phyloP scores from a whole-genome alignment of 2,329 filamentous ascomycete species.

The Akanthomyces muscarius region DNA sequence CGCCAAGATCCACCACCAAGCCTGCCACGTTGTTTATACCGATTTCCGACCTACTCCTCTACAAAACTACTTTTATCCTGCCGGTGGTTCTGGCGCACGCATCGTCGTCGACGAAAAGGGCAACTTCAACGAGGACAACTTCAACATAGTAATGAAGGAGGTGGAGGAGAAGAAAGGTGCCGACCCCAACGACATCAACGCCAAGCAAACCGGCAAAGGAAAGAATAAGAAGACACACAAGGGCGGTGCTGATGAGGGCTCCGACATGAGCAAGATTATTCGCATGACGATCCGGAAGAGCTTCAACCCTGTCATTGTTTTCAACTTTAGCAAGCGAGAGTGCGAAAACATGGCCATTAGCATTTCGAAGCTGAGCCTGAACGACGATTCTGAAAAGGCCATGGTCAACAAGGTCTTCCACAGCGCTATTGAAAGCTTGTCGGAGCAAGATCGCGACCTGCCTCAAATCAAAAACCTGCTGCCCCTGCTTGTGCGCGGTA shows the following conservation, averaged over 20 bases:
- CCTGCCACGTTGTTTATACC: constrained; percentile 98
- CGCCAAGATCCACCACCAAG: constrained; percentile 93
- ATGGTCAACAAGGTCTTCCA: constrained; percentile 94
- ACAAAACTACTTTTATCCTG: constrained; percentile 96
- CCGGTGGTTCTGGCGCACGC: constrained; percentile 87
- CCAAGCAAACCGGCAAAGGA: constrained; percentile 78
- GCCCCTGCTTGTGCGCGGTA: constrained; percentile 82
- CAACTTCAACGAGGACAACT: constrained; percentile 93
- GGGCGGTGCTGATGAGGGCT: constrained; percentile 68
- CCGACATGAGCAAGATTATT: constrained; percentile 95
- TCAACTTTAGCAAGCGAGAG: constrained; percentile 98
- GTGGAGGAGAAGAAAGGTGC: constrained; percentile 85
- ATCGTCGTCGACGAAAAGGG: constrained; percentile 96
- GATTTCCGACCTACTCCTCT: constrained; percentile 95
- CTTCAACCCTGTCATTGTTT: constrained; percentile 97
- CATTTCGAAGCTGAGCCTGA: constrained; percentile 85
- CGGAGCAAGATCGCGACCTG: constrained; percentile 82
- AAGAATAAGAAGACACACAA: constrained; percentile 92
- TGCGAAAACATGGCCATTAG: constrained; percentile 87
- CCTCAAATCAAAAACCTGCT: constrained; percentile 90
- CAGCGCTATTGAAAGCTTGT: constrained; percentile 87
- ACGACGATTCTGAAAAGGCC: constrained; percentile 90
- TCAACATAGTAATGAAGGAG: constrained; percentile 89
- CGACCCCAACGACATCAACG: constrained; percentile 73
- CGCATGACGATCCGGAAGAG: constrained; percentile 98